phyloP scores from a whole-genome alignment of 257 asterid genomes.

The Solanum chiquidenum region DNA sequence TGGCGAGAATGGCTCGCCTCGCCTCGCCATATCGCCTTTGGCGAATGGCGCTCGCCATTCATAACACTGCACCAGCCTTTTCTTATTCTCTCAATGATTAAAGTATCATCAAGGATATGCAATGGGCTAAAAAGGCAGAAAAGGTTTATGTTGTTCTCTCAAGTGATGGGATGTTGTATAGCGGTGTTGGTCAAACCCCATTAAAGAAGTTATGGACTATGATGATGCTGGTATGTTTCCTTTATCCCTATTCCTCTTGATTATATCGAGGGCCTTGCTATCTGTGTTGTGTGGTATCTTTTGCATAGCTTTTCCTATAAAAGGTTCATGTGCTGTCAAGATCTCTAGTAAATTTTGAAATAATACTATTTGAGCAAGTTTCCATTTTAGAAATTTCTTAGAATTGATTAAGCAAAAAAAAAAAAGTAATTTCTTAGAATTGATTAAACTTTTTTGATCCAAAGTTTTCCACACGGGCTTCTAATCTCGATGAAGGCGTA shows the following conservation, averaged over 20 bases:
- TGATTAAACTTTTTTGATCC: background rate
- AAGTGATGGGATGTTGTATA: conserved; percentile 47
- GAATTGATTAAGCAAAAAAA: background rate
- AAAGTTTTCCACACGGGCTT: background rate
- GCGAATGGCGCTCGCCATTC: too few species aligned
- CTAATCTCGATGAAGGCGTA: too few species aligned
- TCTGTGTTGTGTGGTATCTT: background rate
- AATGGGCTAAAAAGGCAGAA: conserved; percentile 52
- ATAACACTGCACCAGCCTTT: conserved; percentile 40
- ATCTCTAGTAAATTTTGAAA: background rate
- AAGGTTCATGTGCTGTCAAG: background rate
- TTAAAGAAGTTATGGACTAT: conserved; percentile 31
- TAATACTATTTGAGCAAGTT: background rate
- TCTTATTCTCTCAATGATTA: conserved; percentile 56
- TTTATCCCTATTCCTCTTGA: background rate
- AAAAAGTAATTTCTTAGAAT: background rate
- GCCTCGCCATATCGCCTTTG: too few species aligned
- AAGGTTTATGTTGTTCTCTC: conserved; percentile 59
- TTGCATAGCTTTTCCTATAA: background rate
- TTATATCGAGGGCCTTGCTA: background rate
- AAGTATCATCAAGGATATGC: conserved; percentile 48
- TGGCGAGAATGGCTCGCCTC: too few species aligned
- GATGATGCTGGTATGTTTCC: conserved; percentile 37
- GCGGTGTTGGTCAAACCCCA: conserved; percentile 58
- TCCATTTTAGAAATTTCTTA: background rate